Evolutionary conservation across 208 protist species (phyloP), one percentile per base, ranked within the genome.

Genomic region (Acanthamoeba quina): DNA sequence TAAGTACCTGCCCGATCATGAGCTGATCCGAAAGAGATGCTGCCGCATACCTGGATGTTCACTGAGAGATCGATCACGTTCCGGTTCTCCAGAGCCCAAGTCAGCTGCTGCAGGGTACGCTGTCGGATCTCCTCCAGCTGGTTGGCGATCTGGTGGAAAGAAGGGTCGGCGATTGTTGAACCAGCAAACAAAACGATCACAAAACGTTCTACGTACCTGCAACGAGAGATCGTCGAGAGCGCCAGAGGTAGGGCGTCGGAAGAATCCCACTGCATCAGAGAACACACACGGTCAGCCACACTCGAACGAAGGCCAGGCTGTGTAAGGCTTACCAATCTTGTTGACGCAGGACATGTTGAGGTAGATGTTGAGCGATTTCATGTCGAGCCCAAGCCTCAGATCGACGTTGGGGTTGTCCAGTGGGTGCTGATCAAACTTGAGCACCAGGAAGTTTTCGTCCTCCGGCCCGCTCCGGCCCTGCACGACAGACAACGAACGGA

Each of bases 341-440:
- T 90, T 72, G 13, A 90, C 85, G n/a, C 54, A 72, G 41, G 26
- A 58, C 85, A 90, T 90, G 60, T 90, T 90, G 37, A 90, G 85
- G n/a, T 74, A 66, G 37, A 90, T 37, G 41, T 90, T 90, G 60
- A 90, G 62, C 58, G 85, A 49, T 24, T 90, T 90, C 85, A 90
- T 90, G 26, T 66, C 85, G 17, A 90, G 41, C 15, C 85, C 85
- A 5, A 90, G 85, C 34, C 85, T 41, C 34, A 90, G 26, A 24
- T 90, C 85, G 24, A 90, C 85, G 37, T 90, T 90, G 21, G 52
- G 52, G 37, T 90, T 54, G 37, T 90, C 58, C 34, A 90, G 60
- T 5, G 85, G 85, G 26, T 90, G 54, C 41, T 74, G 54, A 24
- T 90, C 85, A 26, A 90, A 66, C 19, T 66, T 72, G 60, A 90